A percentile compares a stretch with the other conserved stretches of the same genome.
phyloP scores from a whole-genome alignment of 306 rosid species.

The Inga leiocalycina region DNA sequence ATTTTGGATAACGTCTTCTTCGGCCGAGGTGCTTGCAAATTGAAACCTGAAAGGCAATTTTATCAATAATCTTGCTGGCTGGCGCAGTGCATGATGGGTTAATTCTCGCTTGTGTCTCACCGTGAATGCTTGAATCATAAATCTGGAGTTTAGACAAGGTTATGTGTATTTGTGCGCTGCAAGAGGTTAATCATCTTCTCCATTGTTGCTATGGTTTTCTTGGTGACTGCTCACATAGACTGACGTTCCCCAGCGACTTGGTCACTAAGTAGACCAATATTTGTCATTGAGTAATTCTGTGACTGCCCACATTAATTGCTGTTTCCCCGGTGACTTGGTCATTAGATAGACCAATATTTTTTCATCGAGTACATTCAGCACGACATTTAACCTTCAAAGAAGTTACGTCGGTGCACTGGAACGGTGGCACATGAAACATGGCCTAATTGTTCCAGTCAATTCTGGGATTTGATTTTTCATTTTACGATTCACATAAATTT shows the following conservation, averaged over 20 bases:
- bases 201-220: constrained; percentile 15
- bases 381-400: constrained; percentile 28
- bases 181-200: constrained; percentile 24
- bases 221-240: constrained; percentile 10
- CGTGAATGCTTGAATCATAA: constrained; percentile 21
- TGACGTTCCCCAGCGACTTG: constrained; percentile 10
- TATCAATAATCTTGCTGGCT: background rate
- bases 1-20: constrained; percentile 25
- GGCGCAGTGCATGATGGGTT: background rate
- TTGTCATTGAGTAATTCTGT: constrained; percentile 22
- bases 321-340: constrained; percentile 14
- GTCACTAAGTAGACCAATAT: constrained; percentile 15
- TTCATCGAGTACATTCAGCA: constrained; percentile 19
- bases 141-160: constrained; percentile 17
- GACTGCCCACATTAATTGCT: constrained; percentile 13
- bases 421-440: constrained; percentile 14
- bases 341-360: constrained; percentile 18
- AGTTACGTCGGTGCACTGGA: constrained; percentile 24
- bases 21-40: constrained; percentile 21
- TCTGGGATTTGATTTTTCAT: constrained; percentile 29
- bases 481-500: constrained; percentile 34
- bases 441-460: constrained; percentile 18
- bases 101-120: constrained; percentile 23
- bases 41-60: constrained; percentile 3
- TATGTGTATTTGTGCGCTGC: constrained; percentile 22